Evolutionary conservation across 441 rosid genomes (phyloP).

Genomic region (Syzygium malaccense): DNA sequence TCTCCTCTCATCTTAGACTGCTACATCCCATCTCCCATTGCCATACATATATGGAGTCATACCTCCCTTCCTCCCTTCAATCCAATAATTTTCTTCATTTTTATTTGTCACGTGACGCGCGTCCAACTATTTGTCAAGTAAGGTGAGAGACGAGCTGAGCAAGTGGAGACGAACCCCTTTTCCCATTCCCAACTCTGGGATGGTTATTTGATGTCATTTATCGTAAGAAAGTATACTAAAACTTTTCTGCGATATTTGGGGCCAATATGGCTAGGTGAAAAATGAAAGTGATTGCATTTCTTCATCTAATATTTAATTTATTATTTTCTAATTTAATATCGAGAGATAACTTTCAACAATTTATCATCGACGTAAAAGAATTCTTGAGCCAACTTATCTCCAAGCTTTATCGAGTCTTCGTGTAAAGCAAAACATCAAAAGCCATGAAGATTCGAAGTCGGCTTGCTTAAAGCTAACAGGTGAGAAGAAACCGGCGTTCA

Average conservation of each 20-base stretch:
- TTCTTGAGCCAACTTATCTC: not conserved
- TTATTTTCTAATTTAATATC: not conserved
- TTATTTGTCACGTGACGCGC: not conserved
- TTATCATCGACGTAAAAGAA: no score
- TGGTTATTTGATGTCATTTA: not conserved
- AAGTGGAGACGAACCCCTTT: not conserved
- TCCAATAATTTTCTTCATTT: not conserved
- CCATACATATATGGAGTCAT: no score
- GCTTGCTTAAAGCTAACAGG: not conserved
- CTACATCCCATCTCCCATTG: no score
- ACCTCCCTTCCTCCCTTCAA: not conserved
- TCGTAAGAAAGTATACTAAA: not conserved
- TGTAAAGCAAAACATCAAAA: no score
- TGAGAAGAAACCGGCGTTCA: no score
- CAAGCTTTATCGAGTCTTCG: not conserved
- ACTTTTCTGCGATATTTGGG: not conserved
- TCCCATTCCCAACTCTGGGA: not conserved
- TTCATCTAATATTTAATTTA: not conserved
- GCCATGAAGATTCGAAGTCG: not conserved
- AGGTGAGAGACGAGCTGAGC: not conserved
- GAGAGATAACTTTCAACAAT: not conserved
- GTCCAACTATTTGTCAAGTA: not conserved
- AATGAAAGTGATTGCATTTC: not conserved
- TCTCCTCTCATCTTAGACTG: no score
- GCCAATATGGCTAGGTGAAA: not conserved